Evolutionary conservation across 371 early-diverging fungal species (phyloP).

Genomic region (Lichtheimia hyalospora): DNA sequence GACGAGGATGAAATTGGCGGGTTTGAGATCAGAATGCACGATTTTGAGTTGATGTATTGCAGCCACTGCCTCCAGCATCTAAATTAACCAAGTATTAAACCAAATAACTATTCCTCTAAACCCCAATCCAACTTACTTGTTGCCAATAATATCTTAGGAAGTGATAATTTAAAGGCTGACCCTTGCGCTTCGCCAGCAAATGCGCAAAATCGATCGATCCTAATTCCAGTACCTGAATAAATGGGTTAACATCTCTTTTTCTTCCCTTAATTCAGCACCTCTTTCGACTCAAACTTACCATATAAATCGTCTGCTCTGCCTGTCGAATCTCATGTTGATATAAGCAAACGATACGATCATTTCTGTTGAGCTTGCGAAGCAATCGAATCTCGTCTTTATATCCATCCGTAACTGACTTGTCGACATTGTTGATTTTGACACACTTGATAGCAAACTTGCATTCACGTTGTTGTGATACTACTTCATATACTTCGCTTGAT

Average conservation of each 20-base stretch:
- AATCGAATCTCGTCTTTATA: slow-evolving; percentile 85
- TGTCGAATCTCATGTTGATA: slow-evolving; percentile 74
- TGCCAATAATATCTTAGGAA: slow-evolving; percentile 84
- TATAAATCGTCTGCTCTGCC: background rate
- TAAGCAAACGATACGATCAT: slow-evolving; percentile 74
- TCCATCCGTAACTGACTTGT: slow-evolving; percentile 62
- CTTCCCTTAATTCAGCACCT: too few relatives aligned
- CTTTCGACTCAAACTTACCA: slow-evolving; percentile 1
- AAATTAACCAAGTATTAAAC: slow-evolving; percentile 11
- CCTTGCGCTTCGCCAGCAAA: slow-evolving; percentile 58
- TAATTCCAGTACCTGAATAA: slow-evolving; percentile 73
- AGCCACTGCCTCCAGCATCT: slow-evolving; percentile 93
- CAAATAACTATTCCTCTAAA: background rate
- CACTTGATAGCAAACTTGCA: slow-evolving; percentile 85
- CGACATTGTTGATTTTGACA: slow-evolving; percentile 73
- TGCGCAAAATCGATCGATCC: slow-evolving; percentile 92
- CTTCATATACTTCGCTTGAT: slow-evolving; percentile 87
- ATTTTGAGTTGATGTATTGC: slow-evolving; percentile 86
- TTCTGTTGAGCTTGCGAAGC: slow-evolving; percentile 60
- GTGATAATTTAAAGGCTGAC: slow-evolving; percentile 61
- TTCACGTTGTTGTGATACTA: slow-evolving; percentile 56
- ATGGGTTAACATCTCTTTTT: too few relatives aligned
- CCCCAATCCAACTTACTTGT: slow-evolving; percentile 51
- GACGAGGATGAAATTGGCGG: slow-evolving; percentile 91
- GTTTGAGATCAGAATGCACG: slow-evolving; percentile 96